Percentiles rank a stretch among this genome's conserved stretches.
Conservation (phyloP, 2,329 filamentous ascomycete species). For the Clonostachys rosea region DNA sequence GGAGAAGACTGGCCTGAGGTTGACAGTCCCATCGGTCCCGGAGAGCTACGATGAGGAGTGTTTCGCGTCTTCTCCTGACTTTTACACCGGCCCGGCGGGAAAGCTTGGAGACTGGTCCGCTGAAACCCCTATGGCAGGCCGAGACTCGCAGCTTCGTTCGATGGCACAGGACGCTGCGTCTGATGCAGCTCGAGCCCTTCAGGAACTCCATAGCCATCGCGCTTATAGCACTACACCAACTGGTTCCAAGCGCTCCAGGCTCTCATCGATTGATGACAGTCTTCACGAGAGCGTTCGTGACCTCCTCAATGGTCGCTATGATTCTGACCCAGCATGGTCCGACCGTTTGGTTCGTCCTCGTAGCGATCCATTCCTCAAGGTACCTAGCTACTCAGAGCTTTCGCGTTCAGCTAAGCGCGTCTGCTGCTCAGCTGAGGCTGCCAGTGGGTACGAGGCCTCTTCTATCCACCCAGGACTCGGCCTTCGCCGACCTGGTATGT, state of each 20-base stretch:
- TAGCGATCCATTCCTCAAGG: constrained; percentile 20
- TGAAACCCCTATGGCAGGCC: constrained; percentile 39
- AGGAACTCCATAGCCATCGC: constrained; percentile 55
- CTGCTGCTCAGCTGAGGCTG: constrained; percentile 59
- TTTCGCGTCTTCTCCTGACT: constrained; percentile 52
- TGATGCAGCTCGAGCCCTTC: constrained; percentile 53
- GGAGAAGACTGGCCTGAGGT: constrained; percentile 49
- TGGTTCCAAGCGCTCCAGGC: constrained; percentile 55
- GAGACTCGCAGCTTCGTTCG: constrained; percentile 40
- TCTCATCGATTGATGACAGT: constrained; percentile 28
- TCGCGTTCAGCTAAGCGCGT: constrained; percentile 57
- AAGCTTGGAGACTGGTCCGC: constrained; percentile 45
- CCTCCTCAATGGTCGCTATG: constrained; percentile 40
- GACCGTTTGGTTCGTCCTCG: constrained; percentile 29
- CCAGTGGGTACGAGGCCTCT: constrained; percentile 38
- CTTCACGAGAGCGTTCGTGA: constrained; percentile 65
- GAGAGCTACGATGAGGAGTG: constrained; percentile 49
- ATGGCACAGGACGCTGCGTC: constrained; percentile 35
- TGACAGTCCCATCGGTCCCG: constrained; percentile 50
- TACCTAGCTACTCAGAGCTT: constrained; percentile 32
- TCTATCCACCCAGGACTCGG: constrained; percentile 32
- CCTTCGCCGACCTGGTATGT: constrained; percentile 5
- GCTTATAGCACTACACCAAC: constrained; percentile 27
- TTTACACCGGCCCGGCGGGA: constrained; percentile 46
- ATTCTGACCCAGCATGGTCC: constrained; percentile 22